Evolutionary conservation across 2,329 filamentous ascomycete genomes (phyloP).

Genomic region (Stachybotrys echinatus): DNA sequence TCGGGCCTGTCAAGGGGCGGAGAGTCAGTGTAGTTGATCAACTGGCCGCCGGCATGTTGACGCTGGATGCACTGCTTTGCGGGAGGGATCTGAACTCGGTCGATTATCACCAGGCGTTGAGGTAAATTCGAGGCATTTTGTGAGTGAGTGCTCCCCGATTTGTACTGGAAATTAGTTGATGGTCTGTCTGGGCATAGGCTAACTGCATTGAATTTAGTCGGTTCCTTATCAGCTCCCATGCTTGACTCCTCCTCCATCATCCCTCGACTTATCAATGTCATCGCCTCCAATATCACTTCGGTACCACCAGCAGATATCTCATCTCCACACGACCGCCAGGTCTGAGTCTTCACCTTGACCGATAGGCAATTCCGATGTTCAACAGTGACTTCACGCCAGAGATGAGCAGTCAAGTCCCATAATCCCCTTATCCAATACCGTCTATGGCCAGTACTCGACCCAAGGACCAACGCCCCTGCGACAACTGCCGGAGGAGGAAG

Average conservation of each 20-base stretch:
- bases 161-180: too few relatives aligned
- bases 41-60: conserved; percentile 7
- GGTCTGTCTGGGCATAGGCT: too few relatives aligned
- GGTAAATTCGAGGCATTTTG: conserved; percentile 1
- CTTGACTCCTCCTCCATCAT: too few relatives aligned
- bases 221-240: too few relatives aligned
- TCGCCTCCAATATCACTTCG: too few relatives aligned
- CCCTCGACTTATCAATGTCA: too few relatives aligned
- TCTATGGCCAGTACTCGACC: neutral
- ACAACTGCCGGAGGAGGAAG: conserved; percentile 12
- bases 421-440: neutral
- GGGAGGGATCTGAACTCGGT: conserved; percentile 3
- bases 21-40: conserved; percentile 8
- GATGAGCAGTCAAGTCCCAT: neutral
- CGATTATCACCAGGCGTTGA: conserved; percentile 6
- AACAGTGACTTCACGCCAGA: neutral
- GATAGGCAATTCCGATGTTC: too few relatives aligned
- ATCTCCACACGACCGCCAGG: too few relatives aligned
- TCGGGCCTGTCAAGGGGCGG: neutral
- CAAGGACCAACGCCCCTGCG: conserved; percentile 8
- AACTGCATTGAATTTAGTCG: too few relatives aligned
- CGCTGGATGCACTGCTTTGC: conserved; percentile 5
- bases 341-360: too few relatives aligned
- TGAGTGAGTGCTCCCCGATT: neutral
- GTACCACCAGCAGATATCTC: too few relatives aligned